Percentiles rank a stretch among this genome's conserved stretches.
Evolutionary conservation across 2,329 filamentous ascomycete species (phyloP).

Genomic region (Aspergillus clavatus): DNA sequence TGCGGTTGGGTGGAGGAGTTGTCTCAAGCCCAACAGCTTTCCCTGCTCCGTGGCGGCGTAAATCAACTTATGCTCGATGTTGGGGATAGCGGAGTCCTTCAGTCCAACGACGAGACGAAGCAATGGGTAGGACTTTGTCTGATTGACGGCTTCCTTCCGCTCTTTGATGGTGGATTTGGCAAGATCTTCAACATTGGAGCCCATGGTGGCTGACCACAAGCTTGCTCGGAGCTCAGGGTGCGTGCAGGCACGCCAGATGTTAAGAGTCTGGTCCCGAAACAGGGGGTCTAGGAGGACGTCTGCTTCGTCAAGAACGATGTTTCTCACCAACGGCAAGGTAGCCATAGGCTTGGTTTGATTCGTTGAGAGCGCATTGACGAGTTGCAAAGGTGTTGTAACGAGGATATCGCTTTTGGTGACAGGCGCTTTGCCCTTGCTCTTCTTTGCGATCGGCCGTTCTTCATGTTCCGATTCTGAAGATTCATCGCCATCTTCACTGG

Average conservation of each 20-base stretch:
- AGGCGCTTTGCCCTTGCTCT: conserved; percentile 36
- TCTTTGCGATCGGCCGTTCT: conserved; percentile 21
- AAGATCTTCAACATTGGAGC: conserved; percentile 81
- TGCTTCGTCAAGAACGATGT: conserved; percentile 84
- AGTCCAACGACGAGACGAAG: conserved; percentile 89
- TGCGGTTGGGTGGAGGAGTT: conserved; percentile 74
- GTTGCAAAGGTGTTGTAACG: conserved; percentile 71
- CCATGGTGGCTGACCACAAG: conserved; percentile 97
- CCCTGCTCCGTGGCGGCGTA: conserved; percentile 92
- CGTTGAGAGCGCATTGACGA: conserved; percentile 67
- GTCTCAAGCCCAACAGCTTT: conserved; percentile 84
- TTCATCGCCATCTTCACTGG: conserved; percentile 36
- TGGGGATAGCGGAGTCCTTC: conserved; percentile 92
- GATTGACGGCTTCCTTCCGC: conserved; percentile 36
- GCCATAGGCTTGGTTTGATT: conserved; percentile 41
- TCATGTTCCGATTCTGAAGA: conserved; percentile 38
- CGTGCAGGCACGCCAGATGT: conserved; percentile 75
- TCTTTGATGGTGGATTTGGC: conserved; percentile 62
- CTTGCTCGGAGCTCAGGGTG: conserved; percentile 66
- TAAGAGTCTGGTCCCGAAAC: conserved; percentile 82
- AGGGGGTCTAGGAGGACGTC: conserved; percentile 89
- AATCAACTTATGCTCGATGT: conserved; percentile 79
- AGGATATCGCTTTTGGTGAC: conserved; percentile 71
- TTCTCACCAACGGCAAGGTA: conserved; percentile 62
- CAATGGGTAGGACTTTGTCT: conserved; percentile 44